Evolutionary conservation across 164 flowering plant genomes (phyloP).

Genomic region (Macadamia integrifolia): DNA sequence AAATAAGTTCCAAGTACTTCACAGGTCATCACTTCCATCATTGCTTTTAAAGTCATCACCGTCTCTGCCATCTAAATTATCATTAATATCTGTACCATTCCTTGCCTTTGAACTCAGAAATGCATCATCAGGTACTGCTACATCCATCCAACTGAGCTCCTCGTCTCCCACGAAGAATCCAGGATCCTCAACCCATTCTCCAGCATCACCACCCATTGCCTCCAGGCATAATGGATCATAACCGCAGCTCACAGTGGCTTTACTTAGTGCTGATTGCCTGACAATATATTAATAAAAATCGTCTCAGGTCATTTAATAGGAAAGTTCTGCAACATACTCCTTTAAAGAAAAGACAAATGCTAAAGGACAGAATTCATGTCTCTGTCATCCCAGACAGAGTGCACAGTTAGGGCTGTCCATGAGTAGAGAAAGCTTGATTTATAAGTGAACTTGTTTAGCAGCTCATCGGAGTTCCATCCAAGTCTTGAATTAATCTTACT

Average conservation of each 20-base stretch:
- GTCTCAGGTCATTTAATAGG: neutral
- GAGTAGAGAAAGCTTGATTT: no score
- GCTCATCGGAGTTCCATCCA: no score
- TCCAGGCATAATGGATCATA: slow-evolving; percentile 30
- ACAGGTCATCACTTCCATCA: slow-evolving; percentile 9
- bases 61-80: slow-evolving; percentile 7
- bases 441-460: no score
- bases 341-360: neutral
- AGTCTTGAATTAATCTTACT: no score
- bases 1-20: neutral
- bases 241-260: slow-evolving; percentile 1
- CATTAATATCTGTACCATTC: slow-evolving; percentile 8
- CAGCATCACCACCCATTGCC: slow-evolving; percentile 15
- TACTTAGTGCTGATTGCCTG: slow-evolving; percentile 19
- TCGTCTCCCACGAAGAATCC: slow-evolving; percentile 13
- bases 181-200: slow-evolving; percentile 29
- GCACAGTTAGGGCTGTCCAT: no score
- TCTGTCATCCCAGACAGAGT: neutral
- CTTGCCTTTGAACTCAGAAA: slow-evolving; percentile 7
- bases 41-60: slow-evolving; percentile 11
- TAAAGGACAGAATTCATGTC: neutral
- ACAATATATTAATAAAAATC: slow-evolving; percentile 1
- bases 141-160: slow-evolving; percentile 19
- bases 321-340: neutral
- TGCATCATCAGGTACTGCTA: slow-evolving; percentile 11